Conservation (phyloP, 768 basidiomycete genomes). For the Mrakia gelida region DNA sequence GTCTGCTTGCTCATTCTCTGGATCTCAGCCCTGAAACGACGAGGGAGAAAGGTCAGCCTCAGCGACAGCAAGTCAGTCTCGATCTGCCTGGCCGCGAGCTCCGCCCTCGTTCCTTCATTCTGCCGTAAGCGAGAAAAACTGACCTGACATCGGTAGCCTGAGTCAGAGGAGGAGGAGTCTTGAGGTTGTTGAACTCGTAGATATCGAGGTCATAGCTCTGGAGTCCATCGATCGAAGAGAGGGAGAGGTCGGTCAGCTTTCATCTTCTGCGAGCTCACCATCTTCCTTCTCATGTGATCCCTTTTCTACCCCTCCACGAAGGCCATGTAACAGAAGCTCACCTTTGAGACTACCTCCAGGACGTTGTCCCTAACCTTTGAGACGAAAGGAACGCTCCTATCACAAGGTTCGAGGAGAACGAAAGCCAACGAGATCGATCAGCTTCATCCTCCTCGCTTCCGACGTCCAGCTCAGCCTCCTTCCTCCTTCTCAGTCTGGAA, state of each 20-base stretch:
- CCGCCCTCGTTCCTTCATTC: background rate
- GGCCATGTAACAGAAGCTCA: background rate
- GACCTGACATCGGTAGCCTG: conserved; percentile 17
- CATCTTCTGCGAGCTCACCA: background rate
- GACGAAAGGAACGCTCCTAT: conserved; percentile 10
- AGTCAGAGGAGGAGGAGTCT: background rate
- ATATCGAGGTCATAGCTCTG: conserved; percentile 21
- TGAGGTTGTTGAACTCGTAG: conserved; percentile 19
- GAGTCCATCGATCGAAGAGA: background rate
- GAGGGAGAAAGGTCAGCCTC: background rate
- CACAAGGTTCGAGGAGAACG: too few relatives aligned
- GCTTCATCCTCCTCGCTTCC: too few relatives aligned
- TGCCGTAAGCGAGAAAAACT: background rate
- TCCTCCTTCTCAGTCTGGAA: too few relatives aligned
- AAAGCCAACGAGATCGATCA: too few relatives aligned
- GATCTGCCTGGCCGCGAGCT: background rate
- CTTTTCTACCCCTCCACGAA: background rate
- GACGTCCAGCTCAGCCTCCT: too few relatives aligned
- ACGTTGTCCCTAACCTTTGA: background rate
- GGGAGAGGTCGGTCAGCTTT: background rate
- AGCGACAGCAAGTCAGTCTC: too few relatives aligned
- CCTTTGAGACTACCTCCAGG: conserved; percentile 23
- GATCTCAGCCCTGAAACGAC: conserved; percentile 8
- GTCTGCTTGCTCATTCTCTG: background rate
- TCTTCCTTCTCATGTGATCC: too few relatives aligned